Percentiles rank a stretch among this genome's conserved stretches.
phyloP scores from a whole-genome alignment of 1,139 yeast species.

The Taphrina communis region DNA sequence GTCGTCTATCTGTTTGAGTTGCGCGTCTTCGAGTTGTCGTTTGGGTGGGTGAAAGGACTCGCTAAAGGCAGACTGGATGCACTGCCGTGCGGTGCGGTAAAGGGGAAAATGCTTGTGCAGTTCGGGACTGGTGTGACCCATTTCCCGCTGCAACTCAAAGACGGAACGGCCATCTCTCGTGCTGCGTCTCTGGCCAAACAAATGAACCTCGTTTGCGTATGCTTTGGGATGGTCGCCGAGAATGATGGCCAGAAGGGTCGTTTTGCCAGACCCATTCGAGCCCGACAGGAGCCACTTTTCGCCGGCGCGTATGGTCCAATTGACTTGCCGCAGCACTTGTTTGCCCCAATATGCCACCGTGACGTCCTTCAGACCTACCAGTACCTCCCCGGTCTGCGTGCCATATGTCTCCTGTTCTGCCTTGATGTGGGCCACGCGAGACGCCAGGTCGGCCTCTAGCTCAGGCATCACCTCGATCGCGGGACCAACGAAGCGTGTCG shows the following conservation, averaged over 20 bases:
- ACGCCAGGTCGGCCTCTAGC: neutral
- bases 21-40: constrained; percentile 49
- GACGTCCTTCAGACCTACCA: constrained; percentile 67
- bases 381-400: constrained; percentile 41
- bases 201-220: constrained; percentile 73
- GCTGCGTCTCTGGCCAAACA: constrained; percentile 62
- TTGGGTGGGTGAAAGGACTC: constrained; percentile 32
- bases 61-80: constrained; percentile 62
- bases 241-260: constrained; percentile 78
- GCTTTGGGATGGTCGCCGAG: constrained; percentile 98
- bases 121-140: constrained; percentile 92
- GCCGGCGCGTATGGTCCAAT: constrained; percentile 72
- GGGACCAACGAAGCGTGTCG: constrained; percentile 58
- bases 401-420: neutral
- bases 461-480: constrained; percentile 50
- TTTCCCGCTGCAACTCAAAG: constrained; percentile 75
- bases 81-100: constrained; percentile 52
- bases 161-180: constrained; percentile 78
- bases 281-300: constrained; percentile 90
- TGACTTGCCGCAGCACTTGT: constrained; percentile 64
- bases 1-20: constrained; percentile 45
- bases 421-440: constrained; percentile 1
- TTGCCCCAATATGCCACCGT: constrained; percentile 70
- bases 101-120: constrained; percentile 81
- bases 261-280: constrained; percentile 89